Percentiles rank a stretch among this genome's conserved stretches.
These are phyloP conservation scores for Dryas octopetala DNA, from an alignment of 306 rosid species.

Conservation along the genomic window DNA sequence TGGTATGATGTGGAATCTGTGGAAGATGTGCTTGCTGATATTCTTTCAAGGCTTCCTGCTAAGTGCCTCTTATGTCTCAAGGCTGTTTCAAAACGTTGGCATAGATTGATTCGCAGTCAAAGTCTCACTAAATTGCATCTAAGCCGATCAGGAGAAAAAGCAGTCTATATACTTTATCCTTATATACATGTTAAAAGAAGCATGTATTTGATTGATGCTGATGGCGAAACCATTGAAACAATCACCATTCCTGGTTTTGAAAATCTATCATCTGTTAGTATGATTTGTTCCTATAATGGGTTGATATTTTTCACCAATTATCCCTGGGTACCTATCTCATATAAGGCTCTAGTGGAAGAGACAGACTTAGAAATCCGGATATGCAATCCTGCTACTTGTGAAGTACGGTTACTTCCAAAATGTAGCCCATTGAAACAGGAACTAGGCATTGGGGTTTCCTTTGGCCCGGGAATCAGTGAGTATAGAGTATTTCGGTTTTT, in stretches of 20 bases:
- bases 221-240: constrained; percentile 8
- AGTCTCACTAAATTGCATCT: constrained; percentile 20
- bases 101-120: constrained; percentile 13
- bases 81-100: constrained; percentile 28
- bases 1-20: constrained; percentile 22
- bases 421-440: constrained; percentile 18
- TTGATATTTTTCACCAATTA: constrained; percentile 29
- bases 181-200: constrained; percentile 6
- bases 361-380: constrained; percentile 26
- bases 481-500: constrained; percentile 32
- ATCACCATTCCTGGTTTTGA: constrained; percentile 22
- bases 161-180: constrained; percentile 25
- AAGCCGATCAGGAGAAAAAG: constrained; percentile 10
- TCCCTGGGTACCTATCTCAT: constrained; percentile 13
- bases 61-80: constrained; percentile 10
- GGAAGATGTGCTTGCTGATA: constrained; percentile 11
- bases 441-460: constrained; percentile 30
- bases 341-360: not conserved
- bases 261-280: constrained; percentile 12
- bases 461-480: constrained; percentile 22
- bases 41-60: constrained; percentile 28
- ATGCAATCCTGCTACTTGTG: constrained; percentile 35
- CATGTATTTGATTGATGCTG: constrained; percentile 17
- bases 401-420: constrained; percentile 18
- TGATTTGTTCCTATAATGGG: constrained; percentile 32